Evolutionary conservation across 148 eudicot genomes (phyloP).

Genomic region (Fagopyrum esculentum): DNA sequence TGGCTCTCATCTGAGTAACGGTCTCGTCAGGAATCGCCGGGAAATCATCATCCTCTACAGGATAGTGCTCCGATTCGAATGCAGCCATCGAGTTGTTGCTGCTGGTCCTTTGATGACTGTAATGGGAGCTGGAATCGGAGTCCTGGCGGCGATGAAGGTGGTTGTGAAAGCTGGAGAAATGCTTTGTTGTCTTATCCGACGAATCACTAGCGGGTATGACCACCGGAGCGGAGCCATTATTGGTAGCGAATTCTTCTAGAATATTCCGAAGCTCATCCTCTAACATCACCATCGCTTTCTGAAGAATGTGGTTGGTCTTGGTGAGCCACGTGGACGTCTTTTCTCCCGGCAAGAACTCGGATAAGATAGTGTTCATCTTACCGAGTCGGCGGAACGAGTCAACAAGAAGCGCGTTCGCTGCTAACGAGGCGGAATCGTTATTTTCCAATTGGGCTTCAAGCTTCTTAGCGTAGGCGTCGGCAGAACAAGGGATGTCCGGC

Average conservation of each 20-base stretch:
- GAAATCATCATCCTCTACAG: slow-evolving; percentile 17
- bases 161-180: not conserved
- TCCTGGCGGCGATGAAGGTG: not conserved
- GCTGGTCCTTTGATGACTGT: not conserved
- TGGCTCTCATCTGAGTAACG: slow-evolving; percentile 17
- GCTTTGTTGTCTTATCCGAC: not conserved
- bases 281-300: slow-evolving; percentile 29
- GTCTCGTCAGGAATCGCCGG: slow-evolving; percentile 23
- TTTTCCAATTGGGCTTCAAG: not conserved
- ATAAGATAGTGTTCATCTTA: not conserved
- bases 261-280: slow-evolving; percentile 36
- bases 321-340: not conserved
- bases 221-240: not conserved
- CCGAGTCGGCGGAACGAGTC: slow-evolving; percentile 1
- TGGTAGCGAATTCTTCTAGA: slow-evolving; percentile 21
- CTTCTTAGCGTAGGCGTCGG: not conserved
- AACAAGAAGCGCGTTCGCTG: not conserved
- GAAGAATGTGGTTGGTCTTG: slow-evolving; percentile 18
- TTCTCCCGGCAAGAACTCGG: not conserved
- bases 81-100: not conserved
- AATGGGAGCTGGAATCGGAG: not conserved
- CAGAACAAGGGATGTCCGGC: not conserved
- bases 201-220: not conserved
- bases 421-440: not conserved
- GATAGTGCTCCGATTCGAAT: not conserved